phyloP scores from a whole-genome alignment of 2,329 filamentous ascomycete genomes.

The Cladosporium oxysporum region DNA sequence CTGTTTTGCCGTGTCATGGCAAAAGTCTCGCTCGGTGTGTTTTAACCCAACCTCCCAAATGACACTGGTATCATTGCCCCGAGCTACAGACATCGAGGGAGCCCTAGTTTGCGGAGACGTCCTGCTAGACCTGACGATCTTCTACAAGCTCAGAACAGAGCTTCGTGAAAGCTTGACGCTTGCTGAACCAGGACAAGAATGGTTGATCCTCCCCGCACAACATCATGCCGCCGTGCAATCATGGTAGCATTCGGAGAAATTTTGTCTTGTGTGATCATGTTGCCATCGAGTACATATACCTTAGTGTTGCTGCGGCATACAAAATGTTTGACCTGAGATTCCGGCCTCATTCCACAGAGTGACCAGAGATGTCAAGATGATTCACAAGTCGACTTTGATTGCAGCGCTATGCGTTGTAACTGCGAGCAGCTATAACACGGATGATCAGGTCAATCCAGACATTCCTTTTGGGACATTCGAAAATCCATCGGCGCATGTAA shows the following conservation, averaged over 20 bases:
- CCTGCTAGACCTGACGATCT: constrained; percentile 12
- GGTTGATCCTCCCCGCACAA: constrained; percentile 10
- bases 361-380: not conserved
- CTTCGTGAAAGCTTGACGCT: constrained; percentile 8
- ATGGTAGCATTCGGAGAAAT: not conserved
- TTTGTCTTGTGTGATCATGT: not conserved
- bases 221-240: not conserved
- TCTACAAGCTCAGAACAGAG: constrained; percentile 5
- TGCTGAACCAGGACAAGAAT: not conserved
- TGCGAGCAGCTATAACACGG: constrained; percentile 12
- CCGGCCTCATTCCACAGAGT: not conserved
- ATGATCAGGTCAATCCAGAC: constrained; percentile 28
- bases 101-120: constrained; percentile 7
- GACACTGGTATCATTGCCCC: not conserved
- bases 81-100: not conserved
- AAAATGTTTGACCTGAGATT: not conserved
- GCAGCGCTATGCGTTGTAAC: not conserved
- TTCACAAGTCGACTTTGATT: not conserved
- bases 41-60: not conserved
- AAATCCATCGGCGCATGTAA: constrained; percentile 33
- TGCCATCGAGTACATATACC: not conserved
- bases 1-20: not conserved
- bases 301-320: not conserved
- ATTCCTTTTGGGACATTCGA: constrained; percentile 33
- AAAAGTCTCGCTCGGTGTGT: not conserved